phyloP scores from a whole-genome alignment of 2,329 filamentous ascomycete genomes.

The Stachybotrys echinatus region DNA sequence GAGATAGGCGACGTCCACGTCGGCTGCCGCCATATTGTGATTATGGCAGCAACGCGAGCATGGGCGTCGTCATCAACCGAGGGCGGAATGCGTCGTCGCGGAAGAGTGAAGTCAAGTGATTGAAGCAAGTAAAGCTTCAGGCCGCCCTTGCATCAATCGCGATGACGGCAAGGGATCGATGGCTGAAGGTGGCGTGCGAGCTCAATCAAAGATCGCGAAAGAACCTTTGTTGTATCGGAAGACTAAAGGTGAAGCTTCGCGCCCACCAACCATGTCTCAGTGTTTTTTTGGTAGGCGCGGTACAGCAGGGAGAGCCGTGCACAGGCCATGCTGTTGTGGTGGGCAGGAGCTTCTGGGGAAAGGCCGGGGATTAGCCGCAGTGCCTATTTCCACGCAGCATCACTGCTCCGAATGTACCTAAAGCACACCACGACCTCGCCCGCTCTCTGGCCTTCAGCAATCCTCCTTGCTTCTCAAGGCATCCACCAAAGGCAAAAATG shows the following conservation, averaged over 20 bases:
- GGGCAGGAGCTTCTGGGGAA: not conserved
- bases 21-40: slow-evolving; percentile 36
- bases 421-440: too few relatives aligned
- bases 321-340: not conserved
- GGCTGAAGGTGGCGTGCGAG: not conserved
- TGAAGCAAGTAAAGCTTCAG: not conserved
- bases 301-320: not conserved
- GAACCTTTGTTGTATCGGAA: not conserved
- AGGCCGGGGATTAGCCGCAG: too few relatives aligned
- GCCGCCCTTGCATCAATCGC: not conserved
- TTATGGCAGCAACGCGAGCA: slow-evolving; percentile 1
- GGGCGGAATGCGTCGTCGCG: not conserved
- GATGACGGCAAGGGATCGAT: not conserved
- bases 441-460: too few relatives aligned
- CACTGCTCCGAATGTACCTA: too few relatives aligned
- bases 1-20: slow-evolving; percentile 66
- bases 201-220: not conserved
- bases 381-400: too few relatives aligned
- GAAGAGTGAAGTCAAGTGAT: not conserved
- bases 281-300: not conserved
- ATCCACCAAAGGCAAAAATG: too few relatives aligned
- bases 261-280: not conserved
- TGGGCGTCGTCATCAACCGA: not conserved
- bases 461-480: too few relatives aligned
- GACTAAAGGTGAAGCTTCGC: not conserved